phyloP scores from a whole-genome alignment of 805 yeast species.

The Candida rishiriensis region DNA sequence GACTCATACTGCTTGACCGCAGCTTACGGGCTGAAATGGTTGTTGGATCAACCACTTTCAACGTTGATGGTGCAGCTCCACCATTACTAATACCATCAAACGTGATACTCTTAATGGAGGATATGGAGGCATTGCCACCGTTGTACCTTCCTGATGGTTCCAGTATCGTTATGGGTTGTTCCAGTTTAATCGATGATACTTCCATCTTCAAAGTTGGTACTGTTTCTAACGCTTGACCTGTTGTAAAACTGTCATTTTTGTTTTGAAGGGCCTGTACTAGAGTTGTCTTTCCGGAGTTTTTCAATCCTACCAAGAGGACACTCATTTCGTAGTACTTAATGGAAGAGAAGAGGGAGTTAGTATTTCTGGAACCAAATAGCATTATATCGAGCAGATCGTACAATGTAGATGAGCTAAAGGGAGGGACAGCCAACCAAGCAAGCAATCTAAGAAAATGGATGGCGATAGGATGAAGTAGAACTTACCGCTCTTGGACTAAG shows the following conservation, averaged over 20 bases:
- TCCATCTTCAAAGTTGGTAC: constrained; percentile 25
- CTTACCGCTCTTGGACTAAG: constrained; percentile 17
- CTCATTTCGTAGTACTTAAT: constrained; percentile 24
- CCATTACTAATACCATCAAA: too few species aligned
- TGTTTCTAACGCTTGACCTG: constrained; percentile 9
- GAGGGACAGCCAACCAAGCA: too few species aligned
- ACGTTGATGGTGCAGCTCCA: too few species aligned
- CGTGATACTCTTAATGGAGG: too few species aligned
- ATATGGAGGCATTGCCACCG: too few species aligned
- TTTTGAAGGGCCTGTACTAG: constrained; percentile 15
- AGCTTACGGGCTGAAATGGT: too few species aligned
- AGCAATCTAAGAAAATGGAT: too few species aligned
- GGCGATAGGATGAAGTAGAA: not conserved
- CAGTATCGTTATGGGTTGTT: constrained; percentile 2
- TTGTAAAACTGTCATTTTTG: not conserved
- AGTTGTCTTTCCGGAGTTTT: constrained; percentile 29
- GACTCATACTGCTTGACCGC: too few species aligned
- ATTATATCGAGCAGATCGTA: constrained; percentile 11
- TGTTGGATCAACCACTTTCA: too few species aligned
- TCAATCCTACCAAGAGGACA: constrained; percentile 26
- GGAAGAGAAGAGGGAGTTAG: constrained; percentile 2
- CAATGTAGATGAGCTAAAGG: too few species aligned
- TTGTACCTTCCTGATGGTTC: constrained; percentile 5
- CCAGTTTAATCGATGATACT: constrained; percentile 10
- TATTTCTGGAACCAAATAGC: constrained; percentile 12